Evolutionary conservation across 2,329 filamentous ascomycete species (phyloP), one percentile per base, ranked within the genome.

Genomic region (Trichoderma sp.): DNA sequence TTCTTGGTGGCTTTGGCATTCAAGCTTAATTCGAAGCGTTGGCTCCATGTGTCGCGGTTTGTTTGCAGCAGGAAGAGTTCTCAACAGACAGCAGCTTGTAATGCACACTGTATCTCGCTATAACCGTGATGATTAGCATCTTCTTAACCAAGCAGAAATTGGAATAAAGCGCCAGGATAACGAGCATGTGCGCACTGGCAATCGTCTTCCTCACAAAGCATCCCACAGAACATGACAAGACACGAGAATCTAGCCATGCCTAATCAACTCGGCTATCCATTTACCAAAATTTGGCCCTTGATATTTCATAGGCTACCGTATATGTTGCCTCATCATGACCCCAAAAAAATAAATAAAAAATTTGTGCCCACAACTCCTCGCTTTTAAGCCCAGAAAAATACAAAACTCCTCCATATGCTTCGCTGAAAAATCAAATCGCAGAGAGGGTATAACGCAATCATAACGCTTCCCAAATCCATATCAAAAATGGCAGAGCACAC

Each of bases 331-430:
- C 9, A 2, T 22, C 37, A 54, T 45, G n/a, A 2, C 35, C 13
- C 25, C 13, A 27, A 29, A 9, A 29, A 29, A 53, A 52, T 10
- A 35, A 52, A 39, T 12, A 6, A 25, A 15, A 35, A 15, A 45
- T n/a, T 13, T 22, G 34, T 17, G n/a, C 10, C 57, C 32, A 54
- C 12, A 60, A 60, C 64, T 54, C 57, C 64, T 32, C 56, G 56
- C 64, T 60, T 35, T 19, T 5, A 54, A 60, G 37, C 27, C 15
- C 22, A 66, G 50, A 60, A 13, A 25, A 32, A 37, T n/a, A 54
- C 5, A 2, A 2, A 67, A 67, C 45, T 56, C 61, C 61, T 32
- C 42, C 13, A 48, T 34, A 65, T 65, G 61, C 61, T 65, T 53
- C 45, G 61, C 61, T 65, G 29, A 54, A 64, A 53, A 45, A 32